Base-by-base conservation (phyloP, 2,329 filamentous ascomycete genomes). In the Beauveria sp. region DNA sequence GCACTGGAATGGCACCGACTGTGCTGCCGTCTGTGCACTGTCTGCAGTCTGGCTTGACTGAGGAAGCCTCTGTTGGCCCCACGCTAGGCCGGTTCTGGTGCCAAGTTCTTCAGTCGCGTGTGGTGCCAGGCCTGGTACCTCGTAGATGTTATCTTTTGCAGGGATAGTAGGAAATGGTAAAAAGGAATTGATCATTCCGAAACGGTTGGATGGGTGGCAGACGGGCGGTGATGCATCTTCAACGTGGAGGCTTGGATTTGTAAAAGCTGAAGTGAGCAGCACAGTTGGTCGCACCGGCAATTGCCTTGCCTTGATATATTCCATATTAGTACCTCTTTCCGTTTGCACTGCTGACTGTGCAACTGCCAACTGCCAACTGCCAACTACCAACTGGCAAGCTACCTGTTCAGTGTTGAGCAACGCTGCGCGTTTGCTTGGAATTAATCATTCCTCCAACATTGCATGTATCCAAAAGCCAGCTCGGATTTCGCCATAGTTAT, bases 1-100 rank as follows among this genome's bases (percentile, higher is more conserved):
- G 14, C 48, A 46, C 48, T 53, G 46, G 60, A 62, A 62, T 56
- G 52, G 60, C 52, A 34, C 28, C 20, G 24, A 52, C 46, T 43
- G 56, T 60, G 56, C 46, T 56, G 53, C 14, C n/a, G 40, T 5
- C 40, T 43, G 28, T 43, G 53, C 34, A 38, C 34, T 14, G 34
- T 38, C 12, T 38, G 34, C 34, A 38, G 34, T 38, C 4, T 38
- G 34, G 5, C 34, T 38, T 34, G 31, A 34, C 31, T 34, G 31
- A 51, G 50, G 22, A 14, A 45, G 18, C 24, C 18, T 34, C 26
- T 60, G 57, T 53, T 60, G 57, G 57, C 48, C 40, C 24, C 49
- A 8, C 56, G 49, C 57, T 46, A 45, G 40, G 38, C 57, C n/a
- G 10, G 20, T 53, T 60, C 38, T 38, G 9, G 31, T 34, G 31